A percentile compares a stretch with the other conserved stretches of the same genome.
Conservation (phyloP, 2,329 filamentous ascomycete species). For the Apiospora aurea region DNA sequence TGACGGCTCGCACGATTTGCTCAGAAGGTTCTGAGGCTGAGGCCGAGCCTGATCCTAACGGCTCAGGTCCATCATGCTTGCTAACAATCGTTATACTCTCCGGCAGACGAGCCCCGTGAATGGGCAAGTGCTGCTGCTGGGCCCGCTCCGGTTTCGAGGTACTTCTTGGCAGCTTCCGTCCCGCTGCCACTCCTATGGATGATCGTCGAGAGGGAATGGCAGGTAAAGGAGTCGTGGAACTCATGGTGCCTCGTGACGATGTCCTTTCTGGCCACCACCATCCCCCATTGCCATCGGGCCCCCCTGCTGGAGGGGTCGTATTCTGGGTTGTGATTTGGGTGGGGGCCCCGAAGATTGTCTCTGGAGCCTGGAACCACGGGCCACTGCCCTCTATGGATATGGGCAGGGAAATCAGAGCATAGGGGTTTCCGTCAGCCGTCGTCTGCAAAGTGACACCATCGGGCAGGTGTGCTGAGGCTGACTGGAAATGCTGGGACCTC, state of each 20-base stretch:
- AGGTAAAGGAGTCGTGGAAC: not conserved
- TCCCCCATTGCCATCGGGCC: not conserved
- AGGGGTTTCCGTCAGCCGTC: constrained; percentile 23
- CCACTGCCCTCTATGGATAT: constrained; percentile 22
- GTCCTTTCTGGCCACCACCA: constrained; percentile 6
- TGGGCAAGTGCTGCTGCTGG: not conserved
- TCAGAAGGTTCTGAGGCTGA: constrained; percentile 15
- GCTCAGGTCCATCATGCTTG: not conserved
- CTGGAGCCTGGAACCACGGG: constrained; percentile 23
- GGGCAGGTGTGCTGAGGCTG: constrained; percentile 16
- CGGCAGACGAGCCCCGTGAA: not conserved
- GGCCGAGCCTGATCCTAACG: not conserved
- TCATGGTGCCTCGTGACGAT: constrained; percentile 14
- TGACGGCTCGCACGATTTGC: not conserved
- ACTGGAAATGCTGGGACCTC: constrained; percentile 26
- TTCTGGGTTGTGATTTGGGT: not conserved
- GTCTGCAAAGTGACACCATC: constrained; percentile 21
- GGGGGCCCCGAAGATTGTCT: constrained; percentile 23
- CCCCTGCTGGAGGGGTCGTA: constrained; percentile 4
- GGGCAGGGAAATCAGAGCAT: constrained; percentile 23
- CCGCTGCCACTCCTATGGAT: constrained; percentile 5
- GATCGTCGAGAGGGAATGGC: constrained; percentile 5
- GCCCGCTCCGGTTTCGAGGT: not conserved
- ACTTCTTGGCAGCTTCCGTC: not conserved
- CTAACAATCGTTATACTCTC: not conserved